These are phyloP conservation scores for Flaveria trinervia DNA, from an alignment of 129 eudicot genomes.

Conservation along the genomic window DNA sequence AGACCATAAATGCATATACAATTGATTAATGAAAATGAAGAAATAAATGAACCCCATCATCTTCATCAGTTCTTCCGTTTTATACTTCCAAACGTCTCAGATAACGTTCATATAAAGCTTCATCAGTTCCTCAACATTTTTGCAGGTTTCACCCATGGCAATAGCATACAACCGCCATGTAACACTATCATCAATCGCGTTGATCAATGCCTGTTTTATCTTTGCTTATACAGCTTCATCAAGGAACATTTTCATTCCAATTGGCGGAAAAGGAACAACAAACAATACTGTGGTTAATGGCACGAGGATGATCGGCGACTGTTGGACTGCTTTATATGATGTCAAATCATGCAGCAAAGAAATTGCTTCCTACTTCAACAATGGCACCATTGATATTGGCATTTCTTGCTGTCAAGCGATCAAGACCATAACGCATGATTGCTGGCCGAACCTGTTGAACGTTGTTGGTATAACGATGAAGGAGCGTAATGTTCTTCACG, in stretches of 20 bases:
- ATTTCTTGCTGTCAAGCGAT: constrained; percentile 13
- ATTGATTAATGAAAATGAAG: neutral
- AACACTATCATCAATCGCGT: neutral
- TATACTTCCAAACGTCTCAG: neutral
- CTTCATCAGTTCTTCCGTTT: neutral
- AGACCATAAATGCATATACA: neutral
- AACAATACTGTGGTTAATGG: neutral
- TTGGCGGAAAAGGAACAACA: neutral
- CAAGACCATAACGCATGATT: constrained; percentile 16
- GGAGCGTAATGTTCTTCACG: neutral
- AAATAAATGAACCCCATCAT: neutral
- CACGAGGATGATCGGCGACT: neutral
- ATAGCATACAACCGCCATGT: neutral
- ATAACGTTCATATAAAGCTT: neutral
- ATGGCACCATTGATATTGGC: constrained; percentile 4
- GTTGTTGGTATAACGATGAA: neutral
- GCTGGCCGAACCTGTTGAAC: neutral
- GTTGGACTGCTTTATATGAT: constrained; percentile 17
- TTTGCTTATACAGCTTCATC: neutral
- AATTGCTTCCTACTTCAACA: constrained; percentile 8
- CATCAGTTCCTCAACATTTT: neutral
- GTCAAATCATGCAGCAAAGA: constrained; percentile 14
- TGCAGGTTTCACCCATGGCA: neutral
- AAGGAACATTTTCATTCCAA: neutral
- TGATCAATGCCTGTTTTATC: neutral